Conservation (phyloP, 139 green algal species). For the Pycnococcus provasolii region DNA sequence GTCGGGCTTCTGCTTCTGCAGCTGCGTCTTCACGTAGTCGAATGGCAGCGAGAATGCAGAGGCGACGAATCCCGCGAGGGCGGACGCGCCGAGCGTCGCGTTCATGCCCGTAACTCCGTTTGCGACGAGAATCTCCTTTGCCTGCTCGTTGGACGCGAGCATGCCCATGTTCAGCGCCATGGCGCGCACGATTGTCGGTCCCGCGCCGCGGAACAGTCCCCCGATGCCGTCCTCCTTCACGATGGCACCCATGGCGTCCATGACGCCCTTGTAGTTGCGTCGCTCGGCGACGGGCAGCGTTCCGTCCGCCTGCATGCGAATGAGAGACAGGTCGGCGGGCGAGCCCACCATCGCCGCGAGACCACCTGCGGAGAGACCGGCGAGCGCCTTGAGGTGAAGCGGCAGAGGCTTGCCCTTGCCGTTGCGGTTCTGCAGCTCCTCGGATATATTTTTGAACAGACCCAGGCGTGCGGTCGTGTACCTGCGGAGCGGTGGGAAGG, state of each 20-base stretch:
- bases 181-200: constrained; percentile 85
- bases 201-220: constrained; percentile 56
- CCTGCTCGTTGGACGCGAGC: constrained; percentile 96
- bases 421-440: constrained; percentile 25
- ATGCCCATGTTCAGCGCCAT: constrained; percentile 99
- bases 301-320: constrained; percentile 86
- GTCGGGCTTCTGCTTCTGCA: constrained; percentile 77
- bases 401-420: constrained; percentile 26
- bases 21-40: constrained; percentile 97
- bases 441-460: constrained; percentile 27
- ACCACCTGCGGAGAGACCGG: constrained; percentile 77
- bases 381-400: constrained; percentile 34
- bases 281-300: constrained; percentile 67
- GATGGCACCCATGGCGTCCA: constrained; percentile 50
- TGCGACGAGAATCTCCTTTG: constrained; percentile 76
- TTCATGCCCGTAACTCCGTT: constrained; percentile 17
- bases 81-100: constrained; percentile 24
- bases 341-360: constrained; percentile 87
- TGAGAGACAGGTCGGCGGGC: constrained; percentile 89
- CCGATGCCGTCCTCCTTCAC: constrained; percentile 38
- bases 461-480: constrained; percentile 97
- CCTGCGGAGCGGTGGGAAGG: constrained; percentile 30
- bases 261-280: constrained; percentile 81
- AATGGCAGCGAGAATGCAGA: constrained; percentile 81
- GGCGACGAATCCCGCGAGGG: constrained; percentile 82